phyloP scores from a whole-genome alignment of 345 rosid species.

The Populus simonii region DNA sequence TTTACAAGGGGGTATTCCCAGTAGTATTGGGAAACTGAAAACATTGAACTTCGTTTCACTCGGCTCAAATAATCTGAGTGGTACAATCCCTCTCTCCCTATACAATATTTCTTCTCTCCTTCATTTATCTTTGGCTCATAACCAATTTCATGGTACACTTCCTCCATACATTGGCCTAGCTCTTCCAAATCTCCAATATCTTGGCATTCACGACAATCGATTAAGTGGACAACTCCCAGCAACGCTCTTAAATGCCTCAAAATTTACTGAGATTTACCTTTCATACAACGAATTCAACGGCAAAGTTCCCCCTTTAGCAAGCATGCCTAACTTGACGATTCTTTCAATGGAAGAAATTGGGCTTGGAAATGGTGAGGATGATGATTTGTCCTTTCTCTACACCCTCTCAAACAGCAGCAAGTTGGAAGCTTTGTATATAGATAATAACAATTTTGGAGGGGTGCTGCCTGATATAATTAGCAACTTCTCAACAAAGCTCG shows the following conservation, averaged over 20 bases:
- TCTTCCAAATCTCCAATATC: conserved; percentile 12
- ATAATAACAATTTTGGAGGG: conserved; percentile 11
- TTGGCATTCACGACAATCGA: not conserved
- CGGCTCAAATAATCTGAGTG: not conserved
- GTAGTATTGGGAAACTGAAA: conserved; percentile 20
- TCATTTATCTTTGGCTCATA: accelerated
- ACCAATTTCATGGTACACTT: conserved; percentile 18
- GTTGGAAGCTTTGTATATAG: not conserved
- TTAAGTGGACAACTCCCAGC: conserved; percentile 19
- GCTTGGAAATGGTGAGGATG: conserved; percentile 10
- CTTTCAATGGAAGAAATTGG: not conserved
- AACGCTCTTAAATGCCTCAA: conserved; percentile 26
- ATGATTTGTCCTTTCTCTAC: conserved; percentile 9
- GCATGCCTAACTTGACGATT: not conserved
- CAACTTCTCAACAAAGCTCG: too few species aligned
- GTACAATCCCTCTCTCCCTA: conserved; percentile 20
- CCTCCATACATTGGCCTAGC: not conserved
- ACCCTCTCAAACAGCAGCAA: not conserved
- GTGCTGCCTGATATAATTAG: too few species aligned
- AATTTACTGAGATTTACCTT: not conserved
- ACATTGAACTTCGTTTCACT: not conserved
- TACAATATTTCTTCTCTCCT: conserved; percentile 9
- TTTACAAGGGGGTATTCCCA: conserved; percentile 16
- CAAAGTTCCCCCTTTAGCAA: conserved; percentile 9
- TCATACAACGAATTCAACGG: conserved; percentile 8